Evolutionary conservation across 2,329 filamentous ascomycete species (phyloP).

Genomic region (Fusarium nodosum): DNA sequence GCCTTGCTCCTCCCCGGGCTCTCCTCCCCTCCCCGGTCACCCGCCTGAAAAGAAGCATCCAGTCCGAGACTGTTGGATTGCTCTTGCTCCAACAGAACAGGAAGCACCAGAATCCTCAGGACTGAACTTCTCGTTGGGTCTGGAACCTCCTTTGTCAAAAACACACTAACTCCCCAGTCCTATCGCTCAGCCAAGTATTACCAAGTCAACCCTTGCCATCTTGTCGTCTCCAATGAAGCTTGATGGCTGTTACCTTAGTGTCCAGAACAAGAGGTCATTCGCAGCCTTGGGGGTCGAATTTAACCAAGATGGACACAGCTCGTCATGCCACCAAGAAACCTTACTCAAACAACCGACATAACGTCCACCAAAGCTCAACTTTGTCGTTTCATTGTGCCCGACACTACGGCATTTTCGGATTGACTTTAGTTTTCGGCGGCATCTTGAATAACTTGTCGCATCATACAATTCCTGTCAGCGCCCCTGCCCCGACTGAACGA

Average conservation of each 20-base stretch:
- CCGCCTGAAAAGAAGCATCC: neutral
- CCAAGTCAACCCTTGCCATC: slow-evolving; percentile 11
- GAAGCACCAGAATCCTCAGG: no score
- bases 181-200: slow-evolving; percentile 6
- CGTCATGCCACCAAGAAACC: slow-evolving; percentile 11
- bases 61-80: neutral
- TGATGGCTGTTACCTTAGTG: no score
- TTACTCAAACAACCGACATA: neutral
- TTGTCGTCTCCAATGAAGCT: no score
- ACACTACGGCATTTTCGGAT: neutral
- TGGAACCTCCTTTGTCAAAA: neutral
- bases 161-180: neutral
- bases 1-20: neutral
- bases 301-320: neutral
- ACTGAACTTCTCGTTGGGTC: no score
- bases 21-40: neutral
- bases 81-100: neutral
- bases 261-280: neutral
- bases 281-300: neutral
- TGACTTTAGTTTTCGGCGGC: neutral
- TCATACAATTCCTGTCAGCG: neutral
- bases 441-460: neutral
- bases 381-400: neutral
- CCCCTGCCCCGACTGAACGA: neutral
- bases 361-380: neutral